These are phyloP conservation scores for Chloranthus sessilifolius DNA, from an alignment of 164 flowering plant genomes.

Conservation along the genomic window DNA sequence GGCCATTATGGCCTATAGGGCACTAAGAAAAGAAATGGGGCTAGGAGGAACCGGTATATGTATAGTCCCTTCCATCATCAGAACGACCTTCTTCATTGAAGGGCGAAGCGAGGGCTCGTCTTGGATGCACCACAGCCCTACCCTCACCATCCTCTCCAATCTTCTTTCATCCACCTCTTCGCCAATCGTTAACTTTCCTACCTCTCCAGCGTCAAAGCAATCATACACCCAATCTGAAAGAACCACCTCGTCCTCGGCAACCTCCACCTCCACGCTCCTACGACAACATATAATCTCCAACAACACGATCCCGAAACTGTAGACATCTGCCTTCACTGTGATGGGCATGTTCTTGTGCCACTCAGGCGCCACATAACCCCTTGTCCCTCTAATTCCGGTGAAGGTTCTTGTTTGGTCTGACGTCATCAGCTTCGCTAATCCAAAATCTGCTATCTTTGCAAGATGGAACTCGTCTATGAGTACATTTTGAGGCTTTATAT, in stretches of 20 bases:
- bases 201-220: not conserved
- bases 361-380: constrained; percentile 3
- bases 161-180: not conserved
- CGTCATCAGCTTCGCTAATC: constrained; percentile 7
- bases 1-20: too few species aligned
- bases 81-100: constrained; percentile 2
- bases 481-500: constrained; percentile 15
- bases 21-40: not conserved
- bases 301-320: constrained; percentile 6
- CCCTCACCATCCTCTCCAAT: constrained; percentile 6
- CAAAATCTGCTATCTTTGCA: constrained; percentile 4
- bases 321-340: constrained; percentile 7
- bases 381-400: constrained; percentile 6
- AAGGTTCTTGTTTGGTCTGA: constrained; percentile 1
- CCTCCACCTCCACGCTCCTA: not conserved
- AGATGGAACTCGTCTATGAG: constrained; percentile 1
- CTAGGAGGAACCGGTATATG: not conserved
- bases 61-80: constrained; percentile 3
- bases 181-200: not conserved
- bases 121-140: constrained; percentile 7
- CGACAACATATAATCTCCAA: constrained; percentile 10
- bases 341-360: constrained; percentile 6
- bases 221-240: constrained; percentile 5
- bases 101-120: constrained; percentile 4
- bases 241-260: not conserved